Conservation (phyloP, 495 filamentous ascomycete species). For the Penicillium canescens region DNA sequence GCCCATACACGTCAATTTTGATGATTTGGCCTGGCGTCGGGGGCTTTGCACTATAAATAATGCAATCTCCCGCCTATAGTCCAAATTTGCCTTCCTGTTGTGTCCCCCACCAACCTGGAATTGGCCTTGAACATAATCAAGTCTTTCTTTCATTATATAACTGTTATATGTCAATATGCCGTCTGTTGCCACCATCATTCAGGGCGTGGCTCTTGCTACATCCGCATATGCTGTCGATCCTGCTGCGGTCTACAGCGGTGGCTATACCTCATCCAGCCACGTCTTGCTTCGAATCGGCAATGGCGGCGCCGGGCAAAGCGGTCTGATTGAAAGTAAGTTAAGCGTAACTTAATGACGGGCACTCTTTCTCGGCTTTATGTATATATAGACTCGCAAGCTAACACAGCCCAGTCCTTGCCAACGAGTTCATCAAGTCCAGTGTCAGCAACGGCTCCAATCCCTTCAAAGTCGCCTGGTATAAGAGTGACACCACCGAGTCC, state of each 20-base stretch:
- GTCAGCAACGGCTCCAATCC: conserved; percentile 25
- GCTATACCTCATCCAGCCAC: conserved; percentile 13
- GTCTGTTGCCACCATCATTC: not conserved
- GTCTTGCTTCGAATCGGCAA: conserved; percentile 36
- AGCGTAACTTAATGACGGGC: no score
- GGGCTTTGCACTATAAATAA: no score
- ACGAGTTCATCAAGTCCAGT: conserved; percentile 35
- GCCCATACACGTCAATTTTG: not conserved
- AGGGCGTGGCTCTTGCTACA: not conserved
- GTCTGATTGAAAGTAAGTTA: conserved; percentile 30
- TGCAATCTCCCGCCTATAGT: no score
- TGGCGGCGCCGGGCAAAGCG: conserved; percentile 41
- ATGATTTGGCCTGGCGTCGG: not conserved
- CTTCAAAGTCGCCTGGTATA: conserved; percentile 41
- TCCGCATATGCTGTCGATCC: conserved; percentile 12
- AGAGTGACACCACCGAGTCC: conserved; percentile 39
- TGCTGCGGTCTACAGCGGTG: conserved; percentile 26
- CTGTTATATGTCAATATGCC: not conserved
- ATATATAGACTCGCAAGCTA: not conserved
- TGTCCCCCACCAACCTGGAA: no score
- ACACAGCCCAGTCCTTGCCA: conserved; percentile 29
- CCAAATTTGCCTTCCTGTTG: no score
- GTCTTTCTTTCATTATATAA: not conserved
- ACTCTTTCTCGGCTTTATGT: not conserved
- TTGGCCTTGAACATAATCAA: no score